Evolutionary conservation across 2,329 filamentous ascomycete genomes (phyloP), one percentile per base, ranked within the genome.

Genomic region (Diatrype stigma): DNA sequence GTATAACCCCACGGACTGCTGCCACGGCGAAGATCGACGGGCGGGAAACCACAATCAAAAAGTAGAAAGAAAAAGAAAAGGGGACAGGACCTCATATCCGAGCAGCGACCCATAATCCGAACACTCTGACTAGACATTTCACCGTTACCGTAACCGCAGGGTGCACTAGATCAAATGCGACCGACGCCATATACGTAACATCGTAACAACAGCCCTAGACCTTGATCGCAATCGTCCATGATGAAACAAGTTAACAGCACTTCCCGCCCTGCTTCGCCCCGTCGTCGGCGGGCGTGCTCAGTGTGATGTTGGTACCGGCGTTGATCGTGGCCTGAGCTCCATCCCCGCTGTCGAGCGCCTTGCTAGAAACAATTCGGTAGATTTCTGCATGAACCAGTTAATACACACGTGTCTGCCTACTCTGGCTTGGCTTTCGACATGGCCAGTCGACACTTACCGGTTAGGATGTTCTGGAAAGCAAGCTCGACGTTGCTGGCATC

Each of bases 401-500:
- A 10, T 30, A 30, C 10, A 30, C 26, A 30, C 10, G 26, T 30
- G 26, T 10, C 6, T 10, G 26, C 26, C 6, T 10, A 30, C 26
- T 30, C 10, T 30, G 26, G 26, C 10, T 30, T 30, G 26, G 26
- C 26, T 30, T 30, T 30, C 10, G 26, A 10, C 10, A 6, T 30
- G 26, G 26, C 26, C 10, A 45, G 34, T 32, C 21, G 7, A 26
- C 21, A 38, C 82, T 56, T 81, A 96, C 93, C 93, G 69, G 94
- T 99, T 70, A 99, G 80, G 70, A 99, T 99, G 76, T 97, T 97
- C 78, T 99, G 93, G 84, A 99, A 97, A 54, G 94, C 94, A 67
- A 97, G 85, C 77, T 99, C 94, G 60, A 99, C 94, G 70, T 99
- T 99, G 83, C 91, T 97, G 64, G 94, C 94, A 70, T 99, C 94